Evolutionary conservation across 2,329 filamentous ascomycete species (phyloP), one percentile per base, ranked within the genome.

Genomic region (Ophidiomyces ophidiicola): DNA sequence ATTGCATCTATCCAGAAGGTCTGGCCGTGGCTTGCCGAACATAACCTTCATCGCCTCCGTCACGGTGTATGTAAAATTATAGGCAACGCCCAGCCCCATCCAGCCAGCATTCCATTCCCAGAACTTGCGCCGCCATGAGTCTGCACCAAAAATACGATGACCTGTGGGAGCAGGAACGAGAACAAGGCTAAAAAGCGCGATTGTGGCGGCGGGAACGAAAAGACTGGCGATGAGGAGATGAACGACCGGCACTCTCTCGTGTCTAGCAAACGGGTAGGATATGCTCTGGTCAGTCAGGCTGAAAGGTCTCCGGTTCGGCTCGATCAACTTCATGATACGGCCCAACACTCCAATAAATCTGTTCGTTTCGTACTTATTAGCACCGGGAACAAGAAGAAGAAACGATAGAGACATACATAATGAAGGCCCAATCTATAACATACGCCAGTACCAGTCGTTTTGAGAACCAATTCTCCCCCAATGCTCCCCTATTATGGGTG

Each of bases 31-130:
- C 52, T 75, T 79, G 26, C 76, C 77, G 46, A 76, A 71, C 2
- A 80, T 49, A 39, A 73, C 84, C 70, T 94, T 94, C 69, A 93
- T 76, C 36, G 80, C 82, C 50, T 84, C 78, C 1, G 86, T 88
- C 51, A 92, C 76, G 59, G 90, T 76, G 66, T 82, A 92, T 3
- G 81, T 72, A 2, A 74, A 68, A 2, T 78, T 76, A 6, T 85
- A 66, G 2, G 82, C 76, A 12, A 94, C 67, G 1, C 70, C 82
- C 2, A 94, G 69, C 0, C 87, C 87, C 52, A 94, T 75, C 76
- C 80, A 84, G 43, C 83, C 86, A 2, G 76, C 77, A 55, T 94
- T 85, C 57, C 83, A 77, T 59, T 94, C 87, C 86, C 88, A 94
- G 1, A 94, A 58, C 62, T 90, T 94, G 48, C 83, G 73, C 55